phyloP scores from a whole-genome alignment of 2,329 filamentous ascomycete species.

The Harringtonia aguacate region DNA sequence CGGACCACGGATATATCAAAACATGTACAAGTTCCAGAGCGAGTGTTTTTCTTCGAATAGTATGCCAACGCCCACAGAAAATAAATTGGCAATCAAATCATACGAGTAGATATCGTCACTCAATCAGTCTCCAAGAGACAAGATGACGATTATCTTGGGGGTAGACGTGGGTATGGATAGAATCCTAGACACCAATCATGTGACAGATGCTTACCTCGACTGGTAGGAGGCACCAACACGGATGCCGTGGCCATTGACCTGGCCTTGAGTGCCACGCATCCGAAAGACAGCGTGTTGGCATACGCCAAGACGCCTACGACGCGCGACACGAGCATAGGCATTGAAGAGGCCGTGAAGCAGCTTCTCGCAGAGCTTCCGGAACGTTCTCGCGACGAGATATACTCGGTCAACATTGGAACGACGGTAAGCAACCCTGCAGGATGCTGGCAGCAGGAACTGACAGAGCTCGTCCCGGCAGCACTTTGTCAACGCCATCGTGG shows the following conservation, averaged over 20 bases:
- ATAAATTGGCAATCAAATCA: no score
- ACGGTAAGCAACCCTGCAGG: conserved; percentile 2
- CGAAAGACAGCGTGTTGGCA: background rate
- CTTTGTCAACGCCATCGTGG: conserved; percentile 13
- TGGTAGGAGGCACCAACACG: conserved; percentile 15
- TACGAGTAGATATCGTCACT: no score
- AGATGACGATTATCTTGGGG: no score
- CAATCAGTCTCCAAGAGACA: no score
- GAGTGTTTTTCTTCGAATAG: no score
- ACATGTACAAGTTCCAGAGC: no score
- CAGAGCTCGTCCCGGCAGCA: background rate
- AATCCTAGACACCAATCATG: no score
- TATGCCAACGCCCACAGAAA: no score
- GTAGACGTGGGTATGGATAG: no score
- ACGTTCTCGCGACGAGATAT: conserved; percentile 2
- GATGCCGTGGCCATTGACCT: background rate
- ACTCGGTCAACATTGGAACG: conserved; percentile 11
- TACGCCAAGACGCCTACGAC: background rate
- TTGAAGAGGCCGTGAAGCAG: background rate
- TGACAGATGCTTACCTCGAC: no score
- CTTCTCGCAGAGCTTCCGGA: background rate
- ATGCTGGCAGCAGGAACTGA: no score
- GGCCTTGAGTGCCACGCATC: background rate
- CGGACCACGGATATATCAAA: no score
- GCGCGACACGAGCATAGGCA: background rate